Conservation (phyloP, 176 grass and related monocot genomes). For the Oryza meyeriana region DNA sequence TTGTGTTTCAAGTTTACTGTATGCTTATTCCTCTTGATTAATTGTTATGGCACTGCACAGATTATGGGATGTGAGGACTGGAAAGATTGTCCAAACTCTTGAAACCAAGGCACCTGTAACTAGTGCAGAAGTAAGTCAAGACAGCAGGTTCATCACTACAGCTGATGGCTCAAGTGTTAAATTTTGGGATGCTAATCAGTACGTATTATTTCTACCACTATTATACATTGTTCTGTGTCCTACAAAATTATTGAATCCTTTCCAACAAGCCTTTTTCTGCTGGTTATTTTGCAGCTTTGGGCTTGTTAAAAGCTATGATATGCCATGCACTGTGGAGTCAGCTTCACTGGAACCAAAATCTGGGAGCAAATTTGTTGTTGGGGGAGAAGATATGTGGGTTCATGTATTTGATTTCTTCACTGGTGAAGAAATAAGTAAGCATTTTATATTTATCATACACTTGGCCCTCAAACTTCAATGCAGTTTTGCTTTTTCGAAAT, state of each 20-base stretch:
- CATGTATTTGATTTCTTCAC: slow-evolving; percentile 91
- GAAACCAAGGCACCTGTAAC: slow-evolving; percentile 93
- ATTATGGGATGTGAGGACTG: slow-evolving; percentile 91
- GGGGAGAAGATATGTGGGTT: slow-evolving; percentile 99
- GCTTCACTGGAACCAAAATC: slow-evolving; percentile 89
- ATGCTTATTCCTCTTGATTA: neutral
- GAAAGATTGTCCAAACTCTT: slow-evolving; percentile 94
- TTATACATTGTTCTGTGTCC: neutral
- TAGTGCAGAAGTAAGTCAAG: slow-evolving; percentile 91
- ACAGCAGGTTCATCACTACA: slow-evolving; percentile 95
- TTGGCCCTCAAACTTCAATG: neutral
- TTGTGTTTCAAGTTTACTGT: neutral
- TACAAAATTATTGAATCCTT: neutral
- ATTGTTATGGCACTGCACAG: slow-evolving; percentile 33
- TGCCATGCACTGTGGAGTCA: slow-evolving; percentile 89
- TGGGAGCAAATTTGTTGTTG: slow-evolving; percentile 82
- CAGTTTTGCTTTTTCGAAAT: neutral
- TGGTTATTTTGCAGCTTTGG: slow-evolving; percentile 66
- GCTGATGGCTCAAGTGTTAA: slow-evolving; percentile 91
- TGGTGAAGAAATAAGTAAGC: slow-evolving; percentile 94
- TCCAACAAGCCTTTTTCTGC: neutral
- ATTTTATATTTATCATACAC: neutral
- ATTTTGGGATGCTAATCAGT: slow-evolving; percentile 98
- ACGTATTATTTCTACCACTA: slow-evolving; percentile 20
- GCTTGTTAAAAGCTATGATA: slow-evolving; percentile 95